These are phyloP conservation scores for Metschnikowia koreensis DNA, from an alignment of 805 yeast species.

Conservation along the genomic window DNA sequence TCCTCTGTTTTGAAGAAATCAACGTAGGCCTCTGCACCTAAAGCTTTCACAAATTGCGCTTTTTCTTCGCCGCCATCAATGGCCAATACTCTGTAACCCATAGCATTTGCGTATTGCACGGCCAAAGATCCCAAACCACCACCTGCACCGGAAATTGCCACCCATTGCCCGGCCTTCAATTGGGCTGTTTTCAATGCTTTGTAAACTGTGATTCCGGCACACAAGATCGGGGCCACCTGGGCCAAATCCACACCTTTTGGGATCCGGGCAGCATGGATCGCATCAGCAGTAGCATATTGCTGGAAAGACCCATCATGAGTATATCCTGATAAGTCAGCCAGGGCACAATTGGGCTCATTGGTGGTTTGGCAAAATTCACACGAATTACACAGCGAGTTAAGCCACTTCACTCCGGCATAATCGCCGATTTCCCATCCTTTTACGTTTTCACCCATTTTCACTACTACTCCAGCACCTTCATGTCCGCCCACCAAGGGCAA, in stretches of 20 bases:
- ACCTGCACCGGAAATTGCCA: constrained; percentile 75
- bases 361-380: constrained; percentile 73
- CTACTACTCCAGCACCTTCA: constrained; percentile 87
- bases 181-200: constrained; percentile 83
- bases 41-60: constrained; percentile 42
- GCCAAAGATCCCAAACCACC: constrained; percentile 79
- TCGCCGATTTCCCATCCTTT: constrained; percentile 74
- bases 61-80: constrained; percentile 71
- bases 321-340: constrained; percentile 71
- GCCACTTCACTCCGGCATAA: constrained; percentile 81
- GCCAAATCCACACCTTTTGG: constrained; percentile 76
- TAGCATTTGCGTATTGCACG: constrained; percentile 70
- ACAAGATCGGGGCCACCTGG: constrained; percentile 73
- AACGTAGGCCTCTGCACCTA: constrained; percentile 29
- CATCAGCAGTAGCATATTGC: constrained; percentile 86
- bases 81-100: constrained; percentile 71
- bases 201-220: constrained; percentile 92
- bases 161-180: constrained; percentile 69
- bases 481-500: constrained; percentile 84
- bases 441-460: constrained; percentile 70
- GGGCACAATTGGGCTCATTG: constrained; percentile 68
- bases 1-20: constrained; percentile 45
- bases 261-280: constrained; percentile 79
- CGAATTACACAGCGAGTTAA: constrained; percentile 70
- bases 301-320: constrained; percentile 91